Conservation (phyloP, 306 rosid genomes). For the Ammopiptanthus mongolicus region DNA sequence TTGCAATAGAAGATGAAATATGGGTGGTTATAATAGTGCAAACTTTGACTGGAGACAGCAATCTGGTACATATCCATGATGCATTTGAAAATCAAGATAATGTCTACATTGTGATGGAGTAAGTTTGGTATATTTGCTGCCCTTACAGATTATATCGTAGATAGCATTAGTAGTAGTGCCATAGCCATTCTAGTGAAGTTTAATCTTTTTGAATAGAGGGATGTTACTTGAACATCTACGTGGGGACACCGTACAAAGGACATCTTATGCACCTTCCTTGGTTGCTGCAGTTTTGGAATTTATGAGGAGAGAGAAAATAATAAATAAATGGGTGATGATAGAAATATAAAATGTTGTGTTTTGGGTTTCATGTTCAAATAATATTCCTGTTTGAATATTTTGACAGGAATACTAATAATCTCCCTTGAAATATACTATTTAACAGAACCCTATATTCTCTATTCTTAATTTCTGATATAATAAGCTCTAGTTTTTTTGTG, state of each 20-base stretch:
- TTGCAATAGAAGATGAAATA: constrained; percentile 70
- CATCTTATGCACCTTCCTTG: too few species aligned
- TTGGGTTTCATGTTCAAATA: too few species aligned
- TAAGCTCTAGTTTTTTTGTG: neutral
- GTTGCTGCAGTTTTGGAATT: too few species aligned
- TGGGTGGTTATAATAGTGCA: constrained; percentile 71
- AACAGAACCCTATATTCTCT: neutral
- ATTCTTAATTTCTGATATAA: neutral
- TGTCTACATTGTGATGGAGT: constrained; percentile 92
- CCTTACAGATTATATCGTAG: neutral
- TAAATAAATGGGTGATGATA: too few species aligned
- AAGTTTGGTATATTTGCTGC: constrained; percentile 33
- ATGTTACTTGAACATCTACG: too few species aligned
- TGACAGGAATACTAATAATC: neutral
- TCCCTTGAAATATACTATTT: neutral
- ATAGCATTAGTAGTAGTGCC: neutral
- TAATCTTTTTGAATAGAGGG: neutral
- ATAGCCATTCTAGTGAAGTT: neutral
- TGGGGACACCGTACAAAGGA: too few species aligned
- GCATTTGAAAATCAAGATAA: constrained; percentile 95
- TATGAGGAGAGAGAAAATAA: too few species aligned
- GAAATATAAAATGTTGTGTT: too few species aligned
- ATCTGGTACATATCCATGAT: constrained; percentile 81
- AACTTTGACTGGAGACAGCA: constrained; percentile 82
- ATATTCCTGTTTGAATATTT: neutral